Evolutionary conservation across 805 yeast genomes (phyloP), one percentile per base, ranked within the genome.

Genomic region (Ogataea nitratoaversa): DNA sequence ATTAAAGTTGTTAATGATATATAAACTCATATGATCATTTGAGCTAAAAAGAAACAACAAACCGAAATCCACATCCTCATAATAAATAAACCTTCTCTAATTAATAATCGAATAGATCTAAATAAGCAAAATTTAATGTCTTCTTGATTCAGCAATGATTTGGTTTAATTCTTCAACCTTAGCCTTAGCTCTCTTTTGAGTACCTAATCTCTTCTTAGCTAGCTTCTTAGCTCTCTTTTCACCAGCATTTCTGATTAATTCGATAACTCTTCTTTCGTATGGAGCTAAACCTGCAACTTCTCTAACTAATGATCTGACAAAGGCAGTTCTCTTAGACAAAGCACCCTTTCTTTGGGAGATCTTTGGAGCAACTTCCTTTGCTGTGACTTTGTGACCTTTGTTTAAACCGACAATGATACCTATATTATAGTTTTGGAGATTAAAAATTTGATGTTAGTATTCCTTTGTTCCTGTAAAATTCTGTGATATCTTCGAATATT

Each of bases 191-290:
- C 99, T 95, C 80, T 82, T 83, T 84, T 91, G 95, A 65, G 99
- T 88, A 78, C 99, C 99, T 70, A 93, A 87, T 87, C 93, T 91
- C 95, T 87, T 93, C 93, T 93, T 93, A 60, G 98, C 97, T 70
- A 93, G 89, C 89, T 93, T 93, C 88, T 93, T 87, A 62, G 99
- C 99, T 82, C 98, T 93, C 95, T 93, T 93, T 79, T 93, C 99
- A 83, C 96, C 96, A 71, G 96, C 90, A 80, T 95, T 93, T 84
- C 99, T 93, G 84, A 93, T 82, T 78, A 93, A 82, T 79, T 93
- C 99, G 67, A 95, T 85, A 71, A 93, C 83, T 79, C 99, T 90
- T 82, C 96, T 90, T 81, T 93, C 99, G 76, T 93, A 93, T 76
- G 99, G 99, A 58, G 99, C 96, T 69, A 93, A 82, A 72, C 99